These are phyloP conservation scores for Daucus carota DNA, from an alignment of 129 eudicot species.

Conservation along the genomic window DNA sequence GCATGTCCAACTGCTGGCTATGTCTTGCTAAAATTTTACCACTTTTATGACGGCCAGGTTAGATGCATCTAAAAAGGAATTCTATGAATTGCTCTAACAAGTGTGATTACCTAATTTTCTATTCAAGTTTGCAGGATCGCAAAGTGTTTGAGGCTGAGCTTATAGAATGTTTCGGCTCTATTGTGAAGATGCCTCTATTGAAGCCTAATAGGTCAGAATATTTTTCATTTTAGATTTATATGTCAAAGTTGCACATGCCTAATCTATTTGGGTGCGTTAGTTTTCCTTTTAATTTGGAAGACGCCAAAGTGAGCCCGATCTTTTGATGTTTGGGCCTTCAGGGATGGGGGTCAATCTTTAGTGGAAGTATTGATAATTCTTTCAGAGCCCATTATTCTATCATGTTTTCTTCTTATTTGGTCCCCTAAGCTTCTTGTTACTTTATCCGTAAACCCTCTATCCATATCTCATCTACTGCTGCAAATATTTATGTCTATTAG, in stretches of 20 bases:
- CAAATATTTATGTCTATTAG: not conserved
- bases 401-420: not conserved
- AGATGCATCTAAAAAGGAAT: not conserved
- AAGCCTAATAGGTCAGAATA: conserved; percentile 58
- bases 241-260: not conserved
- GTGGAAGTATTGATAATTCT: not conserved
- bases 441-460: not conserved
- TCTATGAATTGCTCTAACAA: not conserved
- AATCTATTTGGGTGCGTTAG: not conserved
- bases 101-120: not conserved
- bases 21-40: conserved; percentile 90
- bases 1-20: conserved; percentile 75
- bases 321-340: not conserved
- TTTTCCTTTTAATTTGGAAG: not conserved
- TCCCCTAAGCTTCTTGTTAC: not conserved
- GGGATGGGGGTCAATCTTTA: not conserved
- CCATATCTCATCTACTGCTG: not conserved
- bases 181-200: conserved; percentile 92
- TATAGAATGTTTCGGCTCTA: conserved; percentile 78
- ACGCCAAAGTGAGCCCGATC: not conserved
- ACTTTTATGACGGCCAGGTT: conserved; percentile 95
- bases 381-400: not conserved
- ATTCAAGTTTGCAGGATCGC: conserved; percentile 44
- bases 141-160: conserved; percentile 74
- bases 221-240: not conserved